Conservation (phyloP, 768 basidiomycete species). For the Leccinum obscurum region DNA sequence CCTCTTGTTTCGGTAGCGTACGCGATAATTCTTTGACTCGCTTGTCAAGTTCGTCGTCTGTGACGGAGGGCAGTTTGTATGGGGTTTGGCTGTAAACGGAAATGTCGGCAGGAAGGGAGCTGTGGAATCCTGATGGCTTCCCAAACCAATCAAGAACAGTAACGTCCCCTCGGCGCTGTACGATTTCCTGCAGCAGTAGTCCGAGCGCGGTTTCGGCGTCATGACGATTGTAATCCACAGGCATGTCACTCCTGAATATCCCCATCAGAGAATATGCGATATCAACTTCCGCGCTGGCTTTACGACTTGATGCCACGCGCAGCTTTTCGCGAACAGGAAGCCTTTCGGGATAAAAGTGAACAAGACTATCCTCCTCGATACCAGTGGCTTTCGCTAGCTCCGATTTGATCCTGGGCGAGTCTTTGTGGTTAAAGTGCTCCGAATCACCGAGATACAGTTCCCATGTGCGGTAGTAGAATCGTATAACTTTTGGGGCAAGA, state of each 20-base stretch:
- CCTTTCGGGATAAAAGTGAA: conserved; percentile 2
- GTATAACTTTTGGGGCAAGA: conserved; percentile 13
- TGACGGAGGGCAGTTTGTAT: conserved; percentile 1
- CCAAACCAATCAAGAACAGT: conserved; percentile 23
- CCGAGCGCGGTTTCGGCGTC: conserved; percentile 14
- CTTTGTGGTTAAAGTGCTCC: conserved; percentile 9
- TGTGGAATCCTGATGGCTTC: conserved; percentile 16
- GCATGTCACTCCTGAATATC: conserved; percentile 15
- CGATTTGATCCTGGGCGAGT: neutral
- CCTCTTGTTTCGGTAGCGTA: neutral
- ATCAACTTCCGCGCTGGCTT: conserved; percentile 6
- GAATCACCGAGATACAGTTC: conserved; percentile 1
- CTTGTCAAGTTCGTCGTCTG: neutral
- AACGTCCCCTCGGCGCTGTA: conserved; percentile 9
- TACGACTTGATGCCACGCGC: conserved; percentile 13
- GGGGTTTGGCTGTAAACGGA: conserved; percentile 10
- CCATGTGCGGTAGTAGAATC: conserved; percentile 13
- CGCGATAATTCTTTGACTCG: neutral
- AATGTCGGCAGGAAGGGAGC: conserved; percentile 14
- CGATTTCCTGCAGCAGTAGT: conserved; percentile 12
- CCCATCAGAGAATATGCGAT: conserved; percentile 17
- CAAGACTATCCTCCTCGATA: neutral
- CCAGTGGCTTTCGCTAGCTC: neutral
- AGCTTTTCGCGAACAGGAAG: conserved; percentile 13
- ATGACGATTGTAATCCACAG: neutral